Percentiles rank a stretch among this genome's conserved stretches.
Evolutionary conservation across 371 early-diverging fungal species (phyloP).

Genomic region (Furculomyces boomerangus): DNA sequence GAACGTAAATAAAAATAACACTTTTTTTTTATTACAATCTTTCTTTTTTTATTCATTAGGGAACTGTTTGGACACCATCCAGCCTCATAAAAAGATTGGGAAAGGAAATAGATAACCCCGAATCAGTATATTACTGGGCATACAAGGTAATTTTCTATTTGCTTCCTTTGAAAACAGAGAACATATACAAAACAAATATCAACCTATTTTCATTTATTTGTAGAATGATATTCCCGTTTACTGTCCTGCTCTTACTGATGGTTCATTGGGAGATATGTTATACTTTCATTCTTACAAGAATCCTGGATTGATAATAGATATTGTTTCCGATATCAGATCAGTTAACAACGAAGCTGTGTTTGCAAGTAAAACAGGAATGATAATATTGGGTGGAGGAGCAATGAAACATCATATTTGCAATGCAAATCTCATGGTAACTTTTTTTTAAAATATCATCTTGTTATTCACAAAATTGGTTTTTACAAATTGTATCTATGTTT

Average conservation of each 20-base stretch:
- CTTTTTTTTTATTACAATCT: too few relatives aligned
- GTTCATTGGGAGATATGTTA: slow-evolving; percentile 98
- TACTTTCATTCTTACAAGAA: slow-evolving; percentile 93
- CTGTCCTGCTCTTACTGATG: slow-evolving; percentile 98
- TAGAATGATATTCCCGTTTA: slow-evolving; percentile 94
- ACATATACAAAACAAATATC: slow-evolving; percentile 6
- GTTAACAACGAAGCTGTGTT: slow-evolving; percentile 91
- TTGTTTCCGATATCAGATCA: slow-evolving; percentile 83
- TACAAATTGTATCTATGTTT: slow-evolving; percentile 14
- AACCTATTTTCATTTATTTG: slow-evolving; percentile 16
- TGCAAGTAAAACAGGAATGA: slow-evolving; percentile 90
- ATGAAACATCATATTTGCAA: slow-evolving; percentile 99
- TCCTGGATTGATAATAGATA: slow-evolving; percentile 90
- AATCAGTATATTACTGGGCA: slow-evolving; percentile 95
- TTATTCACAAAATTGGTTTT: neutral
- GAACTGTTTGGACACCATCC: slow-evolving; percentile 83
- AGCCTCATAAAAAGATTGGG: slow-evolving; percentile 87
- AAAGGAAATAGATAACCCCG: slow-evolving; percentile 83
- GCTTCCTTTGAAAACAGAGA: slow-evolving; percentile 13
- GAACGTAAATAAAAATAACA: too few relatives aligned
- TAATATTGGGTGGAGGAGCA: slow-evolving; percentile 97
- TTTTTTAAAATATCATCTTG: slow-evolving; percentile 13
- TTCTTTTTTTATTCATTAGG: too few relatives aligned
- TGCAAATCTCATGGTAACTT: slow-evolving; percentile 98
- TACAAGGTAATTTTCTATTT: slow-evolving; percentile 31